Conservation (phyloP, 495 filamentous ascomycete genomes). For the Penicillium paradoxum region DNA sequence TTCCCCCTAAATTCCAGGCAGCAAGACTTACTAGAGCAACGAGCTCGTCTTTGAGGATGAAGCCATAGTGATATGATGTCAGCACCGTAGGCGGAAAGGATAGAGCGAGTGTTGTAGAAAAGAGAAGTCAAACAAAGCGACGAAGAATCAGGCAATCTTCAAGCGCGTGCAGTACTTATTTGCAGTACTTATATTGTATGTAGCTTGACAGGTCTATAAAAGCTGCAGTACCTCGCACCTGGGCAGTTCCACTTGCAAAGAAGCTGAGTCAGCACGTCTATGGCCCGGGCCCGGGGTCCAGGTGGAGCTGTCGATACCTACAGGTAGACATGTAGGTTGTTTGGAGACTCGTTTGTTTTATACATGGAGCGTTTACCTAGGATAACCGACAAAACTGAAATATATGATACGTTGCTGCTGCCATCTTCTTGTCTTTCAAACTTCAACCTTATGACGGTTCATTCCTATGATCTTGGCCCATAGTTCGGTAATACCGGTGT, state of each 20-base stretch:
- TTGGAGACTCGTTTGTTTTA: too few relatives aligned
- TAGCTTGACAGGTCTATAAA: background rate
- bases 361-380: too few relatives aligned
- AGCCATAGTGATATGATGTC: slow-evolving; percentile 50
- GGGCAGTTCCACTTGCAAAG: background rate
- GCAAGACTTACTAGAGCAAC: slow-evolving; percentile 66
- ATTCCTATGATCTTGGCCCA: too few relatives aligned
- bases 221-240: background rate
- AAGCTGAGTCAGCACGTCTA: background rate
- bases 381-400: too few relatives aligned
- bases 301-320: too few relatives aligned
- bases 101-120: background rate
- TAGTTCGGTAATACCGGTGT: too few relatives aligned
- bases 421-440: too few relatives aligned
- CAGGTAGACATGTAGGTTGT: too few relatives aligned
- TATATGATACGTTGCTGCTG: too few relatives aligned
- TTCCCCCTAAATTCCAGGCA: background rate
- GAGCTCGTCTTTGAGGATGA: slow-evolving; percentile 76
- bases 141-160: background rate
- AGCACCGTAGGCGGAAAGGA: background rate
- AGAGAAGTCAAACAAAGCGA: background rate
- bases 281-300: background rate
- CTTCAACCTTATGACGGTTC: too few relatives aligned
- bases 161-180: background rate
- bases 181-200: background rate